These are phyloP conservation scores for Pholiota conissans DNA, from an alignment of 768 basidiomycete genomes.

Conservation along the genomic window DNA sequence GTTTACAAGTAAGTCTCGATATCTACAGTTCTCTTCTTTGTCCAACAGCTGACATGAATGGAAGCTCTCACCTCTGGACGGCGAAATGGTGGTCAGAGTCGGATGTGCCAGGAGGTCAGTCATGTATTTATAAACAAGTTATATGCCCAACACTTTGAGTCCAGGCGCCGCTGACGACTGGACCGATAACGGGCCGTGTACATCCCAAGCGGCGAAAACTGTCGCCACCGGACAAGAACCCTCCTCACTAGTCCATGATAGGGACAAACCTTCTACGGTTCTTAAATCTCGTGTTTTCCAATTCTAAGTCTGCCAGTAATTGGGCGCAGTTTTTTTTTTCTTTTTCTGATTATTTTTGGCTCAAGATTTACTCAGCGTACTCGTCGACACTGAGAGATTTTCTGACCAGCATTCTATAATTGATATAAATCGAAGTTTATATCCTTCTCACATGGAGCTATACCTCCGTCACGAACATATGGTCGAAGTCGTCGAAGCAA, in stretches of 20 bases:
- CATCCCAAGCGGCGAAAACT: slow-evolving; percentile 18
- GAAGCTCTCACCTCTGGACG: slow-evolving; percentile 39
- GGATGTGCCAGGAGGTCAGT: slow-evolving; percentile 51
- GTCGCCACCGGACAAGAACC: slow-evolving; percentile 9
- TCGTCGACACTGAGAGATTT: not conserved
- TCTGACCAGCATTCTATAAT: not conserved
- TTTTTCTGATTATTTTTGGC: slow-evolving; percentile 9
- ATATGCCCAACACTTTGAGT: slow-evolving; percentile 4
- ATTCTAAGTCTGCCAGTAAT: slow-evolving; percentile 10
- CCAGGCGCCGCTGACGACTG: slow-evolving; percentile 52
- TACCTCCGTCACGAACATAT: not conserved
- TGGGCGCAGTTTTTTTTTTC: slow-evolving; percentile 7
- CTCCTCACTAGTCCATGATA: not conserved
- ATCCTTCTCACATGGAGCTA: not conserved
- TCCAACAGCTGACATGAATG: slow-evolving; percentile 6
- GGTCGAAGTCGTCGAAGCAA: not conserved
- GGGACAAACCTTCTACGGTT: not conserved
- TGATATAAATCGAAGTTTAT: not conserved
- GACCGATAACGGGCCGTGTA: slow-evolving; percentile 58
- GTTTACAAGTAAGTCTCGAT: slow-evolving; percentile 46
- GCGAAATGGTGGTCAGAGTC: slow-evolving; percentile 67
- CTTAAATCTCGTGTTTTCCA: slow-evolving; percentile 28
- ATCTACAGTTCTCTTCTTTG: slow-evolving; percentile 3
- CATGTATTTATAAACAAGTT: slow-evolving; percentile 1
- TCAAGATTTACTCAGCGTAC: not conserved